Base-by-base conservation (phyloP, 176 grass and related monocot genomes). In the Eragrostis nindensis region DNA sequence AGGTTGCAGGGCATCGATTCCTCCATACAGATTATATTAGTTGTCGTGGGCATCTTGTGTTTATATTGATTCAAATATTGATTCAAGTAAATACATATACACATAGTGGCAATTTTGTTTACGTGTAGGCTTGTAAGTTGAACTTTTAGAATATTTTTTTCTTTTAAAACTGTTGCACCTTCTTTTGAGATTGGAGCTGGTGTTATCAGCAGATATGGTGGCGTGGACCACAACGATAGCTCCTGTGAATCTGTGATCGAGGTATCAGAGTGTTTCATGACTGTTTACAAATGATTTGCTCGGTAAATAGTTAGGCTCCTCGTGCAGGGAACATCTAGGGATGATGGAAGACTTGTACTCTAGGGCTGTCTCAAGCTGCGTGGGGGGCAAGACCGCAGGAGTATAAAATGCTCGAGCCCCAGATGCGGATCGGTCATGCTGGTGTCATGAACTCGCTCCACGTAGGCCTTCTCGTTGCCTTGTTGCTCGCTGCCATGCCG, bases 291-390 rank as follows among this genome's bases (percentile, higher is more conserved):
- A 76, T 71, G 47, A 81, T 76, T 85, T 85, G 65, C 39, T 78
- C 41, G 52, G 69, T 32, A 22, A 73, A 16, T 41, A 70, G 25
- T 30, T 11, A 74, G 9, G 8, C 36, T 48, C 10, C 46, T 57
- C 49, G 62, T 83, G 82, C 73, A 57, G 56, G 61, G 70, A 84
- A 88, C 81, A 84, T 75, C 50, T 84, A 75, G 87, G 81, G 70
- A 84, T 52, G 87, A 62, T 70, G 69, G 62, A 80, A 89, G 65
- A 62, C 74, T 89, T 79, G 87, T 62, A 85, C 66, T 63, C 13
- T 36, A 74, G 22, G 75, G 62, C 45, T 79, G 81, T 68, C 80
- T 30, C 30, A 83, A 78, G 27, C 60, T 67, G 61, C 70, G 80
- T 61, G 74, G 50, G 38, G 22, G 8, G 42, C 42, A 44, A 44